These are phyloP conservation scores for Daucus carota DNA, from an alignment of 129 eudicot genomes.

Conservation along the genomic window DNA sequence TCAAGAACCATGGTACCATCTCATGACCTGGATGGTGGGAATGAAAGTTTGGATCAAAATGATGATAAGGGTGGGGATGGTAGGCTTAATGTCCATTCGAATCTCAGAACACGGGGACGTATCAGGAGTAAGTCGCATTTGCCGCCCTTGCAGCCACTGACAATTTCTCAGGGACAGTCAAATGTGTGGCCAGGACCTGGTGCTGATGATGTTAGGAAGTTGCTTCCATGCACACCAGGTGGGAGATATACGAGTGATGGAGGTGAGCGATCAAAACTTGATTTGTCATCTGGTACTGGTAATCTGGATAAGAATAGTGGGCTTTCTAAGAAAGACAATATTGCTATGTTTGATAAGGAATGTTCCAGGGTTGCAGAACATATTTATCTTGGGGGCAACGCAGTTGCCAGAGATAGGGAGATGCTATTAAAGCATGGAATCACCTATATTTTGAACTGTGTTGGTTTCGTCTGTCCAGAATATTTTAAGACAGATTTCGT, in stretches of 20 bases:
- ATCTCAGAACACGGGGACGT: slow-evolving; percentile 38
- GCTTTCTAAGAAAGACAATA: slow-evolving; percentile 48
- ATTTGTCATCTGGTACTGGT: slow-evolving; percentile 41
- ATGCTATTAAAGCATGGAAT: slow-evolving; percentile 57
- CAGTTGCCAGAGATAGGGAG: slow-evolving; percentile 55
- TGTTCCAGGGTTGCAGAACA: slow-evolving; percentile 81
- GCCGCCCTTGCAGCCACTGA: slow-evolving; percentile 53
- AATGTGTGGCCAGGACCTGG: slow-evolving; percentile 68
- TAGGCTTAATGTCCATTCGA: slow-evolving; percentile 37
- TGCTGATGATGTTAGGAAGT: slow-evolving; percentile 68
- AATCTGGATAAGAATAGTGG: slow-evolving; percentile 41
- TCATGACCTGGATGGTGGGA: slow-evolving; percentile 35
- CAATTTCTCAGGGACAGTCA: slow-evolving; percentile 52
- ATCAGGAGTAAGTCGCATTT: slow-evolving; percentile 37
- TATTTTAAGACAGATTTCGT: slow-evolving; percentile 62
- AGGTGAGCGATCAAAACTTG: slow-evolving; percentile 59
- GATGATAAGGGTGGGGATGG: slow-evolving; percentile 35
- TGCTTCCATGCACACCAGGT: slow-evolving; percentile 56
- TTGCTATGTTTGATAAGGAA: slow-evolving; percentile 62
- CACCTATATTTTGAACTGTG: slow-evolving; percentile 73
- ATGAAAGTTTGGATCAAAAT: slow-evolving; percentile 34
- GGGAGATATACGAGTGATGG: slow-evolving; percentile 44
- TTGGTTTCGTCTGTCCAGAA: slow-evolving; percentile 75
- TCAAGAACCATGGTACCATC: slow-evolving; percentile 47
- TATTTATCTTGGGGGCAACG: slow-evolving; percentile 68